Base-by-base conservation (phyloP, 257 asterid species). In the Primulina tabacum region DNA sequence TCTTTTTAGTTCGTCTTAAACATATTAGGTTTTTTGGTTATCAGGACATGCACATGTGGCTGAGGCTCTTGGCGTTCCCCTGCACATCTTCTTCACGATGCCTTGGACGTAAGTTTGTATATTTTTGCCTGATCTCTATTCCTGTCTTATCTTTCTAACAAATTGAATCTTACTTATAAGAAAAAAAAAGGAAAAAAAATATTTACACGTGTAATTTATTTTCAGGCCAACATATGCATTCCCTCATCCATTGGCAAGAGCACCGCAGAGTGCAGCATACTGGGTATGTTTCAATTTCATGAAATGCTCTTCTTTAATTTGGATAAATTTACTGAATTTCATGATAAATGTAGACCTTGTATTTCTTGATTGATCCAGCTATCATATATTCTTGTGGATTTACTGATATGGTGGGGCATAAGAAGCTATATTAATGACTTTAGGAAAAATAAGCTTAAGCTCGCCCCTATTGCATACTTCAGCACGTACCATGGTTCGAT, bases 51-150 rank as follows among this genome's bases (percentile, higher is more conserved):
- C 92, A 64, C 99, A 94, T 73, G 91, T 91, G 64, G 99, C 99
- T 75, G 99, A 94, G 82, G 90, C 99, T 73, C 99, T 94, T 59
- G 95, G 90, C 71, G 97, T 94, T 76, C 98, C 98, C 55, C 75
- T 94, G 73, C 99, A 94, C 87, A 94, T 94, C 75, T 94, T 88
- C 87, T 94, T 94, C 90, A 94, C 99, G 21, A 94, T 94, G 99
- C 99, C 99, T 74, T 94, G 99, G 99, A 94, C 98, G 98, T 94
- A 82, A 94, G 98, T 76, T 60, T 73, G 68, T 52, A 56, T 70
- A 64, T 8, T 34, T 72, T 62, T 82, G 26, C 55, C 62, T 34
- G 34, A 29, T 67, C 62, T 71, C 10, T 62, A 12, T 69, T 60
- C 59, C 52, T 40, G n/a, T 67, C 68, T 24, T 71, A 69, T 60